Base-by-base conservation (phyloP, 495 filamentous ascomycete genomes). In the Lepidopterella palustris region DNA sequence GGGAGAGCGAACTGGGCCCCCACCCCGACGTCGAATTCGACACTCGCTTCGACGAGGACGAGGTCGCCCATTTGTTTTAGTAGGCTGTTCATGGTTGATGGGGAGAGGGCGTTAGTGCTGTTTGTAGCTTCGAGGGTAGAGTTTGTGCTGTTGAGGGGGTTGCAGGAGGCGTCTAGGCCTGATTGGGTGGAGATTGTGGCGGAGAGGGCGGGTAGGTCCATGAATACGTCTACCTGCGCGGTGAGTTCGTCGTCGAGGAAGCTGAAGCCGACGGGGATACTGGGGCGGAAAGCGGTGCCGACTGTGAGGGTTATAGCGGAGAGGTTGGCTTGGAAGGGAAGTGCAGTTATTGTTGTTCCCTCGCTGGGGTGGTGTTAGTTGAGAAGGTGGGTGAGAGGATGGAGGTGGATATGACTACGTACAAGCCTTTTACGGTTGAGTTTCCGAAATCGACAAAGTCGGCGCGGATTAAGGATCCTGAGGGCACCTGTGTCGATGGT, bases 251-350 rank as follows among this genome's bases (percentile, higher is more conserved):
- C 13, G n/a, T 60, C 57, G 4, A 45, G 3, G 53, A 67, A 63
- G 24, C 54, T 51, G 48, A 67, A 67, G 20, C 60, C 57, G 15
- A 67, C 48, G 13, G 64, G 60, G n/a, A 67, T 48, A 21, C 31
- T 20, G 21, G 60, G 64, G 4, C 29, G 51, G 48, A 60, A 57
- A 26, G 28, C 59, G 10, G 49, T 25, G 27, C 47, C 28, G 20
- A 67, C 39, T 5, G 31, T 42, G 39, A 62, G 27, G 1, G 57
- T 39, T 26, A 60, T 24, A 15, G 60, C 60, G 11, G 42, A 54
- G 35, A 40, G 13, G 57, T 63, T 59, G n/a, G 55, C 49, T 18
- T 28, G 23, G 55, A 67, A 63, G 8, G 64, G 64, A 5, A 67
- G 60, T 3, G 60, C 29, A 5, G 61, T 45, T 13, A 63, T 50